Conservation (phyloP, 192 early-diverging fungal genomes). For the Backusella circina region DNA sequence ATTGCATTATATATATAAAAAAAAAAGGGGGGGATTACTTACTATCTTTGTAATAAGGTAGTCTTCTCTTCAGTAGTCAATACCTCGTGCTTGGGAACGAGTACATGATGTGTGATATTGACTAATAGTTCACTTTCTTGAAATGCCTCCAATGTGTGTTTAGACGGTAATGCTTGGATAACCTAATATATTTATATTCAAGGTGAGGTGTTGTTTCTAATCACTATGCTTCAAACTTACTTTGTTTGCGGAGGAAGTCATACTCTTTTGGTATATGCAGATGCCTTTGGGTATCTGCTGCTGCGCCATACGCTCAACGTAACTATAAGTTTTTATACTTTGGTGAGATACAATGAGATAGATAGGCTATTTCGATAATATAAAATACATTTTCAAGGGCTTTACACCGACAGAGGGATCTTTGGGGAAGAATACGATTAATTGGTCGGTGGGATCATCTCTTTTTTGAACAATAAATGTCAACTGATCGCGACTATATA, state of each 20-base stretch:
- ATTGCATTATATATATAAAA: too few relatives aligned
- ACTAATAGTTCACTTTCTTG: constrained; percentile 90
- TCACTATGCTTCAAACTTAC: constrained; percentile 15
- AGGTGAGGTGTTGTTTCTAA: neutral
- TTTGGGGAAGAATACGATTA: constrained; percentile 92
- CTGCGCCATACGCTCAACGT: constrained; percentile 77
- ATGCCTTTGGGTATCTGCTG: constrained; percentile 82
- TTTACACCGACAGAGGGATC: constrained; percentile 87
- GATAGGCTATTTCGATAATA: neutral
- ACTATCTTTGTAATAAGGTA: constrained; percentile 89
- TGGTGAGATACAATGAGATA: constrained; percentile 21
- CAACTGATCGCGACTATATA: constrained; percentile 66
- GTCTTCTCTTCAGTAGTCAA: constrained; percentile 85
- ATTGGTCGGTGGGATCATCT: constrained; percentile 76
- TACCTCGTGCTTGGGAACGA: constrained; percentile 95
- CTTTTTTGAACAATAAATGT: constrained; percentile 84
- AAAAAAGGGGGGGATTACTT: too few relatives aligned
- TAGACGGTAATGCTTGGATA: constrained; percentile 61
- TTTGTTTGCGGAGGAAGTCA: constrained; percentile 86
- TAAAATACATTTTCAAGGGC: constrained; percentile 77
- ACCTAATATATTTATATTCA: constrained; percentile 36
- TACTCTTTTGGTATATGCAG: constrained; percentile 78
- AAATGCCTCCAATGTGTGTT: constrained; percentile 82
- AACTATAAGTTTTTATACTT: constrained; percentile 35
- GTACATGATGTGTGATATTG: constrained; percentile 93